These are phyloP conservation scores for Cytospora chrysosperma DNA, from an alignment of 2,329 filamentous ascomycete genomes.

Conservation along the genomic window DNA sequence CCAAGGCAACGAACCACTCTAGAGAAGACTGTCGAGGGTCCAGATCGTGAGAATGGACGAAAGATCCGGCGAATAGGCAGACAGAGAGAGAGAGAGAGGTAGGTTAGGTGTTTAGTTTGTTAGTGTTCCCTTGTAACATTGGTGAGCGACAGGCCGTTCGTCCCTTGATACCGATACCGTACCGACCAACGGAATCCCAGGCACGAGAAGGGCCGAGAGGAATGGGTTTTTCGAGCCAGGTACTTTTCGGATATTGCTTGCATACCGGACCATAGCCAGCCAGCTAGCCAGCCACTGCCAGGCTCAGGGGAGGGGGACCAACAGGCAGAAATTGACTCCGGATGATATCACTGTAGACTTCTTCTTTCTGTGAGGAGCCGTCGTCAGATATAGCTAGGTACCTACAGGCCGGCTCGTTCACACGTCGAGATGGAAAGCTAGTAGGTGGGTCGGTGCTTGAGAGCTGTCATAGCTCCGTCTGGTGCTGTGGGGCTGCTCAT, in stretches of 20 bases:
- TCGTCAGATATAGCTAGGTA: background rate
- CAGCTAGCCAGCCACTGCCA: conserved; percentile 19
- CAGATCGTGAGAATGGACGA: conserved; percentile 1
- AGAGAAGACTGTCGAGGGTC: background rate
- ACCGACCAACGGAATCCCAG: conserved; percentile 7
- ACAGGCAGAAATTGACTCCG: no score
- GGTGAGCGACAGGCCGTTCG: conserved; percentile 12
- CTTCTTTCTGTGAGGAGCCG: background rate
- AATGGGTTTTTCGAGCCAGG: conserved; percentile 13
- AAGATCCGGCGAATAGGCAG: background rate
- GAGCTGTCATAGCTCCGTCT: conserved; percentile 14
- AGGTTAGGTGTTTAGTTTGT: no score
- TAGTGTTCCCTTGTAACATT: no score
- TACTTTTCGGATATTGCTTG: conserved; percentile 18
- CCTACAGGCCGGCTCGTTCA: background rate
- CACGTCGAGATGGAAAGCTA: conserved; percentile 7
- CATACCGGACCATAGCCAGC: conserved; percentile 10
- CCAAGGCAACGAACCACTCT: conserved; percentile 11
- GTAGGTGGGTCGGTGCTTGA: conserved; percentile 12
- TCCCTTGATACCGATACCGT: conserved; percentile 19
- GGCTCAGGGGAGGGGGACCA: conserved; percentile 1
- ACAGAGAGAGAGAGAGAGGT: no score
- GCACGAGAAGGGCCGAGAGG: conserved; percentile 9
- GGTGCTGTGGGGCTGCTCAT: conserved; percentile 11
- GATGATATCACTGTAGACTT: conserved; percentile 7